Evolutionary conservation across 495 filamentous ascomycete genomes (phyloP), one percentile per base, ranked within the genome.

Genomic region (Neurospora discreta): DNA sequence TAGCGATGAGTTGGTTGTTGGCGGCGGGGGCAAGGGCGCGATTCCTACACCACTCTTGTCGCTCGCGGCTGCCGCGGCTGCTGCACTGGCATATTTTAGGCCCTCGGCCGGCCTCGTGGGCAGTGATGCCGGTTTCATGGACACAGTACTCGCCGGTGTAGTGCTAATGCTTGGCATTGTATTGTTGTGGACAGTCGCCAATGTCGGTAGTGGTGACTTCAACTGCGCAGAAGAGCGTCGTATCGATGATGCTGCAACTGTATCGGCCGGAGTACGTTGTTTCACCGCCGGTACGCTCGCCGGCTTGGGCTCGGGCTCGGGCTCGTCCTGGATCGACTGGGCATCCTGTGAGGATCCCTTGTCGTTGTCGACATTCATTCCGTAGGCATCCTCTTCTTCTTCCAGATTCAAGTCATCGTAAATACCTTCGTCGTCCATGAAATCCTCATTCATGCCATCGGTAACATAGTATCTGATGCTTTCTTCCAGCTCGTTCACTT

Each of bases 41-140:
- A 98, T 97, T n/a, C 94, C 94, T 11, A 97, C 91, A 58, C 94
- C 95, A 82, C 97, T 93, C 77, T 94, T 96, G 79, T 97, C 94
- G 80, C 90, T 95, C 68, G 95, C 93, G 11, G 96, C 96, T 1
- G 95, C 95, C 0, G 95, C 96, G 0, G 95, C 96, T 0, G 95
- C 95, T 0, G 95, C 95, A 23, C 95, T 97, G 39, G 96, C 95
- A 79, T 98, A 98, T 81, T 98, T 98, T 75, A 98, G 84, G 0
- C 92, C 92, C 78, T 98, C 95, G 33, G 94, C 90, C 4, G 92
- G 87, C 76, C 93, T 89, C 52, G 92, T 89, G 9, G 95, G 96
- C 76, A 93, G 77, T 15, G 95, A 91, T 16, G 96, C 95, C 20
- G 95, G 94, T 81, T 98, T 99, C 95, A 98, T 93, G 71, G 82